Evolutionary conservation across 257 asterid species (phyloP), one percentile per base, ranked within the genome.

Genomic region (Capsicum baccatum): DNA sequence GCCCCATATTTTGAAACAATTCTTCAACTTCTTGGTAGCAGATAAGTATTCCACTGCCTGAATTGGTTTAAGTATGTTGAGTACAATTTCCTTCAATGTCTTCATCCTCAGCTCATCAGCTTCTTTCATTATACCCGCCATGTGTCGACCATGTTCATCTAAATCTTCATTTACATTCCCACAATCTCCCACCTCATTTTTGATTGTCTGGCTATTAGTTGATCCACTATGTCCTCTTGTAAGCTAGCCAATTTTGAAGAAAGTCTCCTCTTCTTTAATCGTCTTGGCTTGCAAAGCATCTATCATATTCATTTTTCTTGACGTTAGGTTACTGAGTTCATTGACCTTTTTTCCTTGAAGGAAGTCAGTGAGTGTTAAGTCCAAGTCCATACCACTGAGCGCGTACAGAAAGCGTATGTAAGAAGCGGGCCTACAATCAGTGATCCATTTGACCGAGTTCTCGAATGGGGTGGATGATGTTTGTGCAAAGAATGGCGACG

Each of bases 381-480:
- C 93, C 26, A 88, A 64, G 16, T 90, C 85, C 39, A 73, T 6
- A 21, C 93, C 94, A 35, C 87, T 86, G 13, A 92, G 87, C 0
- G 91, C 92, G 83, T 91, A 87, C 26, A 83, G 83, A 10, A 90
- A 91, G 6, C 94, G 90, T 84, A 88, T 58, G 69, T 83, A 88
- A 37, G 90, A 85, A 35, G 93, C 84, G 14, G 96, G 96, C 4
- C 94, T 76, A 85, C 97, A 92, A 0, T 94, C 92, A 3, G 89
- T 92, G 85, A 91, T 85, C 97, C 94, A 92, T 1, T 83, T 84
- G n/a, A 89, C 88, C 2, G 97, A 91, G 4, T 88, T 70, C 88
- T 91, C 94, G 9, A 92, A 86, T 2, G 94, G 81, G 13, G 86
- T 68, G 83, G 93, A 91, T 92, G 94, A 91, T 9, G 87, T 78